Base-by-base conservation (phyloP, 1,284 basidiomycete species). In the Austroboletus rostrupii region DNA sequence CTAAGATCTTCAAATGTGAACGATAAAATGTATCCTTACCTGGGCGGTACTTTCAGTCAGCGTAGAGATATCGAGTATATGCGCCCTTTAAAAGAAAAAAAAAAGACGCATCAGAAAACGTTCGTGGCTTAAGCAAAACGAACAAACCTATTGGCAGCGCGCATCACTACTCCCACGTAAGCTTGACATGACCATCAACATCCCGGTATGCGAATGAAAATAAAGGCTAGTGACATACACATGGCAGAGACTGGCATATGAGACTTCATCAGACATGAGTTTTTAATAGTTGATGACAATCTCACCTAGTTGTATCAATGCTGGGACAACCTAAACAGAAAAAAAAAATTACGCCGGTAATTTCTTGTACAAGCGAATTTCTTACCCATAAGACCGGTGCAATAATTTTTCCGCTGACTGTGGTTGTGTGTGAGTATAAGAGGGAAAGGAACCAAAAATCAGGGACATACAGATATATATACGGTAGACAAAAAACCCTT, bases 401-500 rank as follows among this genome's bases (percentile, higher is more conserved):
- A 1, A 41, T 1, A 6, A 59, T 53, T 33, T 47, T 60, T 14
- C 41, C 39, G n/a, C 38, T 49, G 12, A 58, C 57, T 58, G 4
- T 3, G 2, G 4, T 3, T 23, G 21, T 26, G 23, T 1, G 9
- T 57, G 19, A 50, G 13, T 38, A n/a, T n/a, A 3, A 29, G n/a
- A 0, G 7, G 3, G 14, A 20, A 29, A 20, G 7, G 1, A 6
- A 14, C 2, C 7, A 1, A 9, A 20, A 16, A 5, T 21, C 11
- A 2, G 12, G 29, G 16, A 45, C 56, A n/a, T 21, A 58, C 58
- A 45, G 0, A 54, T 0, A 5, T 49, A 59, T 11, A 62, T 37
- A 28, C 57, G 57, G 38, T 60, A 32, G 11, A 52, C 37, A 13
- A 57, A 53, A 45, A 56, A 56, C 5, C 46, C 48, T 17, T 56